A percentile compares a stretch with the other conserved stretches of the same genome.
These are phyloP conservation scores for Stagonosporopsis tanaceti DNA, from an alignment of 2,329 filamentous ascomycete species.

Conservation along the genomic window DNA sequence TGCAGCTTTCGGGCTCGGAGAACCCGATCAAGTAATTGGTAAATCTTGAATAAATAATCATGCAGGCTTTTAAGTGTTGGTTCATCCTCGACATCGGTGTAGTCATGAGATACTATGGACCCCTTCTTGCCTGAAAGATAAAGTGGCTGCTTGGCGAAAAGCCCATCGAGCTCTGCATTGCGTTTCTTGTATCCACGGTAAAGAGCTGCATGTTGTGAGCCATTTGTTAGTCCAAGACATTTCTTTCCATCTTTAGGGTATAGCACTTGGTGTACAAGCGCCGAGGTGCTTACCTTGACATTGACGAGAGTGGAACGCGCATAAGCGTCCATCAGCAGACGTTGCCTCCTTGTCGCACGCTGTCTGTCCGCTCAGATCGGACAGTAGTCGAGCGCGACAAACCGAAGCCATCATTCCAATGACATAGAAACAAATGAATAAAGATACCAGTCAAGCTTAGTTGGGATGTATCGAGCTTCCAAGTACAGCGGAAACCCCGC, in stretches of 20 bases:
- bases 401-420: conserved; percentile 17
- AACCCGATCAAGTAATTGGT: conserved; percentile 51
- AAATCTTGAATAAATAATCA: conserved; percentile 51
- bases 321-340: conserved; percentile 34
- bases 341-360: conserved; percentile 33
- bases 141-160: conserved; percentile 46
- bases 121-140: conserved; percentile 49
- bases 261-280: neutral
- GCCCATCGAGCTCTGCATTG: conserved; percentile 54
- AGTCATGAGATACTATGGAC: conserved; percentile 52
- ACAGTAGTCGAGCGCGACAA: conserved; percentile 33
- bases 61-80: conserved; percentile 51
- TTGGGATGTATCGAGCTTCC: neutral
- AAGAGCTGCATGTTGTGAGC: conserved; percentile 34
- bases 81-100: conserved; percentile 51
- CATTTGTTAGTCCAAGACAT: too few species aligned
- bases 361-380: conserved; percentile 33
- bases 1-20: conserved; percentile 55
- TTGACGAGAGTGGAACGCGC: conserved; percentile 36
- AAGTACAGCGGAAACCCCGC: conserved; percentile 5
- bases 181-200: conserved; percentile 61
- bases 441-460: too few species aligned
- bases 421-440: neutral
- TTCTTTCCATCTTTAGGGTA: too few species aligned
- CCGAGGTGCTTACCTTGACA: conserved; percentile 30